Conservation (phyloP, 2,329 filamentous ascomycete species). For the Colletotrichum sidae region DNA sequence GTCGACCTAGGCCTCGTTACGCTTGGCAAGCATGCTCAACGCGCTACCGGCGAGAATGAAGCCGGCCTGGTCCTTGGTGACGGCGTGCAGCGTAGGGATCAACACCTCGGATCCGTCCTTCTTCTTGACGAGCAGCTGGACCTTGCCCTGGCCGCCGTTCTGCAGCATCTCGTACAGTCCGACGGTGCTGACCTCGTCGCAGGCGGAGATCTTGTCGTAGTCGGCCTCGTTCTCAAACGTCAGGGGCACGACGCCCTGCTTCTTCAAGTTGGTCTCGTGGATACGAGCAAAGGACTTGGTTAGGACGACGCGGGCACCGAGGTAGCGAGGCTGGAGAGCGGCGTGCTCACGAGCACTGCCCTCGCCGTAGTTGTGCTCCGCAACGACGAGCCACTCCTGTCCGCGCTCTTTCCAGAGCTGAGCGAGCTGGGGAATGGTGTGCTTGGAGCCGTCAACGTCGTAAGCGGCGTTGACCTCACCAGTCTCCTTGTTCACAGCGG, state of each 20-base stretch:
- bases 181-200: conserved; percentile 84
- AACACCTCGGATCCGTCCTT: conserved; percentile 71
- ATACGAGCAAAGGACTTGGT: conserved; percentile 91
- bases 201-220: conserved; percentile 85
- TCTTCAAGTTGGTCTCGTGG: conserved; percentile 96
- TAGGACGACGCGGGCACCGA: conserved; percentile 86
- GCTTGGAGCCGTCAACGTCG: conserved; percentile 80
- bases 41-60: conserved; percentile 96
- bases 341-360: conserved; percentile 91
- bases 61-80: conserved; percentile 89
- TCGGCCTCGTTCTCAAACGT: conserved; percentile 91
- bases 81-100: conserved; percentile 85
- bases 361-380: conserved; percentile 97
- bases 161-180: conserved; percentile 86
- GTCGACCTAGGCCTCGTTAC: conserved; percentile 36
- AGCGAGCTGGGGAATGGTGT: conserved; percentile 89
- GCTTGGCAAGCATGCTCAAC: conserved; percentile 86
- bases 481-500: conserved; percentile 91
- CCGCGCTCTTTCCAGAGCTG: conserved; percentile 82
- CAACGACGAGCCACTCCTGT: conserved; percentile 91
- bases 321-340: conserved; percentile 89
- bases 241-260: conserved; percentile 95
- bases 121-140: conserved; percentile 76
- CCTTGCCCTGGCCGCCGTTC: conserved; percentile 81
- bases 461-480: conserved; percentile 93